phyloP scores from a whole-genome alignment of 2,329 filamentous ascomycete species.

The Colletotrichum sp. region DNA sequence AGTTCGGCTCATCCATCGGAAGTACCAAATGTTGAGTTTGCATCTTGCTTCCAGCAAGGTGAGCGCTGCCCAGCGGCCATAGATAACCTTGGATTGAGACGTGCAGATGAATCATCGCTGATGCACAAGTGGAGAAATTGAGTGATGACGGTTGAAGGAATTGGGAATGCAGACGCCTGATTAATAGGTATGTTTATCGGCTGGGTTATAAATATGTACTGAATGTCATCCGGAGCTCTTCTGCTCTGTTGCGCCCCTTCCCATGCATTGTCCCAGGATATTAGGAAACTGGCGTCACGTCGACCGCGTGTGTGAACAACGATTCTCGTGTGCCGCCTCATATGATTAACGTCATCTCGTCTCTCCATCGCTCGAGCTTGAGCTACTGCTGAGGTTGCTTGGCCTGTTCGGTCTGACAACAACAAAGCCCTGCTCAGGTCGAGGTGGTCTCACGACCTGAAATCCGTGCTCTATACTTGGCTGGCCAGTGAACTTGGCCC shows the following conservation, averaged over 20 bases:
- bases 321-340: neutral
- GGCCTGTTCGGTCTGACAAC: conserved; percentile 1
- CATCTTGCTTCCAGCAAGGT: neutral
- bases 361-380: neutral
- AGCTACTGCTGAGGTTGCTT: neutral
- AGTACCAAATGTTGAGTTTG: neutral
- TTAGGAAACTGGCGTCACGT: neutral
- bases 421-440: neutral
- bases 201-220: neutral
- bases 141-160: neutral
- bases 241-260: neutral
- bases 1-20: neutral
- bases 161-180: neutral
- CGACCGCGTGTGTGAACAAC: neutral
- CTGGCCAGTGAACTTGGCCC: conserved; percentile 9
- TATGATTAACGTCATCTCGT: neutral
- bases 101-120: neutral
- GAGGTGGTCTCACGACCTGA: neutral
- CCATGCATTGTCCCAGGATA: neutral
- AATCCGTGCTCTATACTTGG: neutral
- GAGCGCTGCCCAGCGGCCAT: fast-evolving
- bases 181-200: neutral
- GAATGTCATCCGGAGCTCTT: neutral
- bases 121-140: neutral
- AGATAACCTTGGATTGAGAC: neutral